A percentile compares a stretch with the other conserved stretches of the same genome.
Evolutionary conservation across 2,329 filamentous ascomycete genomes (phyloP).

Genomic region (Scorias spongiosa): DNA sequence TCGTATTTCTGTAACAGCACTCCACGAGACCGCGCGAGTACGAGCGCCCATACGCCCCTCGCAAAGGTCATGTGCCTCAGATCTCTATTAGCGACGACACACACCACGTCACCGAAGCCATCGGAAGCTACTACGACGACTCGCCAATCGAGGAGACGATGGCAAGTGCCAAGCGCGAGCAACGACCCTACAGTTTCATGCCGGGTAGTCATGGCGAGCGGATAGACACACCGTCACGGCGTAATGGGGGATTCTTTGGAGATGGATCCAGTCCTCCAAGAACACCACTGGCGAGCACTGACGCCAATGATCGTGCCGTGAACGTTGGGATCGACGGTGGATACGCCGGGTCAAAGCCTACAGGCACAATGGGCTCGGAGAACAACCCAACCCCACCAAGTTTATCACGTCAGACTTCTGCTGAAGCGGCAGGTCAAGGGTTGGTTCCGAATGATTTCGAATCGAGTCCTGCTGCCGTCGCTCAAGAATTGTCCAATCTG

Average conservation of each 20-base stretch:
- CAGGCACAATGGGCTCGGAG: slow-evolving; percentile 21
- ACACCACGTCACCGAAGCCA: slow-evolving; percentile 89
- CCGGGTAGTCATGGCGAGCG: slow-evolving; percentile 24
- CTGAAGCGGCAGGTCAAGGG: slow-evolving; percentile 21
- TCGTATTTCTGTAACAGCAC: slow-evolving; percentile 13
- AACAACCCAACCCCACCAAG: slow-evolving; percentile 22
- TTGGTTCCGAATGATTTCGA: slow-evolving; percentile 73
- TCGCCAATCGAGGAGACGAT: slow-evolving; percentile 23
- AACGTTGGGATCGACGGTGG: slow-evolving; percentile 6
- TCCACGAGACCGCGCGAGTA: slow-evolving; percentile 29
- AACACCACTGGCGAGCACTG: slow-evolving; percentile 18
- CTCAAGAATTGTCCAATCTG: slow-evolving; percentile 81
- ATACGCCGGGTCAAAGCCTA: slow-evolving; percentile 3
- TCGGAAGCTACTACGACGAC: slow-evolving; percentile 79
- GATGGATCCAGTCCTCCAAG: slow-evolving; percentile 8
- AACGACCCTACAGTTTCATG: slow-evolving; percentile 63
- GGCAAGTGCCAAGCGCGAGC: slow-evolving; percentile 30
- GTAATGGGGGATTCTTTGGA: slow-evolving; percentile 16
- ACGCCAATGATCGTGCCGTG: slow-evolving; percentile 17
- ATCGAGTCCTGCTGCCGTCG: slow-evolving; percentile 74
- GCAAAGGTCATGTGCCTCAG: slow-evolving; percentile 40
- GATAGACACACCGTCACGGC: slow-evolving; percentile 3
- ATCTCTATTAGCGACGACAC: slow-evolving; percentile 70
- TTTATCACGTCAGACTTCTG: slow-evolving; percentile 20
- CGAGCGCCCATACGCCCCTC: slow-evolving; percentile 21